phyloP scores from a whole-genome alignment of 2,329 filamentous ascomycete genomes.

The Fusarium sublunatum region DNA sequence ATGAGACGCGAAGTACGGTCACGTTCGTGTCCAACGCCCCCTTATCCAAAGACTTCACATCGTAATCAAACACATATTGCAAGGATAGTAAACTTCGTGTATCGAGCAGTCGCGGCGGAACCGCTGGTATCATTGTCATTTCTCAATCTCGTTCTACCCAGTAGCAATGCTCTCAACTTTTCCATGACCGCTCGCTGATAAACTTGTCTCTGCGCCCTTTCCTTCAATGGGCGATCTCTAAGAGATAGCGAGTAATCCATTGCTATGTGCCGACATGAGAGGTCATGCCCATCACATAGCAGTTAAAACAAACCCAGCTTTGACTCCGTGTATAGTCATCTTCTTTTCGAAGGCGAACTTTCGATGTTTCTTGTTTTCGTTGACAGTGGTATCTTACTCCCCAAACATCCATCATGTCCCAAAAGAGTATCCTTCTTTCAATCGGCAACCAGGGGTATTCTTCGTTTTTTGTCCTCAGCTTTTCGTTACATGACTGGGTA shows the following conservation, averaged over 20 bases:
- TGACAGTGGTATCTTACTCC: constrained; percentile 45
- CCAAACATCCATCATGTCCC: constrained; percentile 41
- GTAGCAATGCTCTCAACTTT: constrained; percentile 42
- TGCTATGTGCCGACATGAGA: constrained; percentile 22
- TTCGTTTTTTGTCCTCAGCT: constrained; percentile 48
- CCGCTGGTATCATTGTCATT: constrained; percentile 44
- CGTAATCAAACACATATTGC: background rate
- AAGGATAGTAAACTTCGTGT: constrained; percentile 11
- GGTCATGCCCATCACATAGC: constrained; percentile 28
- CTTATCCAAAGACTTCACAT: background rate
- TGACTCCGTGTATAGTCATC: constrained; percentile 41
- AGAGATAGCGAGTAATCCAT: constrained; percentile 29
- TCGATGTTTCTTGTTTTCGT: constrained; percentile 41
- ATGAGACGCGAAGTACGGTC: too few relatives aligned
- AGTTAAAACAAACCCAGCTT: constrained; percentile 37
- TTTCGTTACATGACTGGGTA: constrained; percentile 51
- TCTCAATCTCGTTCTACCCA: constrained; percentile 39
- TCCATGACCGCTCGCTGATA: constrained; percentile 19
- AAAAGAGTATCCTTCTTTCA: constrained; percentile 39
- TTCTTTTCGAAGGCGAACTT: constrained; percentile 33
- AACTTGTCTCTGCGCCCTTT: constrained; percentile 15
- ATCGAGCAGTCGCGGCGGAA: constrained; percentile 37
- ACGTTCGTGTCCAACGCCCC: too few relatives aligned
- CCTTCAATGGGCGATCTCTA: background rate
- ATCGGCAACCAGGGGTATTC: constrained; percentile 51